Evolutionary conservation across 129 eudicot species (phyloP).

Genomic region (Rutidosis leptorrhynchoides): DNA sequence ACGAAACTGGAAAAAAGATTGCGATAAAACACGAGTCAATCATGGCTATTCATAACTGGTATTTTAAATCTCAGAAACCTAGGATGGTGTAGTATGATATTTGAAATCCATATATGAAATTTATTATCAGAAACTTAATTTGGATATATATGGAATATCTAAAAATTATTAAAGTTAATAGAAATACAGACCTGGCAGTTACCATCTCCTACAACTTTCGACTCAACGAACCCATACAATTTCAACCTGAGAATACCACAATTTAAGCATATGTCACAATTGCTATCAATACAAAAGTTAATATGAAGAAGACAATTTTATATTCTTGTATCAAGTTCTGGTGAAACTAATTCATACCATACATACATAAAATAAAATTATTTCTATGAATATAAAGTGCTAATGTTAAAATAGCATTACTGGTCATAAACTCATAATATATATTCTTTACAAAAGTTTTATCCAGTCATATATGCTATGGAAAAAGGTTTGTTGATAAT

Average conservation of each 20-base stretch:
- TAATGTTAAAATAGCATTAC: not conserved
- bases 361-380: not conserved
- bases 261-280: not conserved
- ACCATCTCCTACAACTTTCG: conserved; percentile 73
- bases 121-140: too few species aligned
- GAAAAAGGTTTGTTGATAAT: too few species aligned
- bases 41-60: not conserved
- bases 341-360: not conserved
- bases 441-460: not conserved
- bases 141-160: too few species aligned
- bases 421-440: not conserved
- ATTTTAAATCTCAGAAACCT: not conserved
- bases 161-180: too few species aligned
- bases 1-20: conserved; percentile 25
- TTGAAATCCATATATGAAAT: too few species aligned
- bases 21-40: not conserved
- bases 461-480: not conserved
- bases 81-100: not conserved
- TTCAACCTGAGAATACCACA: conserved; percentile 42
- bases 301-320: not conserved
- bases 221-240: conserved; percentile 57
- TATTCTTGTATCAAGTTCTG: not conserved
- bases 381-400: not conserved
- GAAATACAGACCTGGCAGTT: conserved; percentile 64
- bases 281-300: not conserved